Percentiles rank a stretch among this genome's conserved stretches.
These are phyloP conservation scores for Striga hermonthica DNA, from an alignment of 305 asterid species.

Conservation along the genomic window DNA sequence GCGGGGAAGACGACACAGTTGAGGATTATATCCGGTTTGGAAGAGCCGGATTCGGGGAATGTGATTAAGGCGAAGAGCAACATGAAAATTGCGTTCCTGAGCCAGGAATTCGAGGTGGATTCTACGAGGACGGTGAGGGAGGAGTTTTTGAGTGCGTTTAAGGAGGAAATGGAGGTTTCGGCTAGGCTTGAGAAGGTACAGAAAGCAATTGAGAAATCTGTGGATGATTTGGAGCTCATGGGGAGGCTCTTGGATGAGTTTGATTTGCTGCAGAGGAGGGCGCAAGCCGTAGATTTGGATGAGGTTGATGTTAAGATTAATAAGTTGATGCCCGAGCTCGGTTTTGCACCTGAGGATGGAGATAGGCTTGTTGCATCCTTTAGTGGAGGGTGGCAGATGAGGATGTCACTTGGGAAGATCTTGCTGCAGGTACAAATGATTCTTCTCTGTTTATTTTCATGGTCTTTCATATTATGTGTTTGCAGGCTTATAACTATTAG, in stretches of 20 bases:
- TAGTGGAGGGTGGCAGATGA: slow-evolving; percentile 99
- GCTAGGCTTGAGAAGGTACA: slow-evolving; percentile 89
- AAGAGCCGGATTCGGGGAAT: slow-evolving; percentile 88
- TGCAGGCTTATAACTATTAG: not conserved
- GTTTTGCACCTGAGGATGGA: slow-evolving; percentile 78
- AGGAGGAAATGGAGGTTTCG: slow-evolving; percentile 94
- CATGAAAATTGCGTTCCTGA: slow-evolving; percentile 79
- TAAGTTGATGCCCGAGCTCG: slow-evolving; percentile 92
- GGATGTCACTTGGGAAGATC: slow-evolving; percentile 97
- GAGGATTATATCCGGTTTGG: slow-evolving; percentile 86
- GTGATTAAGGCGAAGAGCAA: slow-evolving; percentile 79
- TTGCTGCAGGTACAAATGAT: slow-evolving; percentile 74
- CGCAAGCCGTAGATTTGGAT: slow-evolving; percentile 94
- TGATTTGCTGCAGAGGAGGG: slow-evolving; percentile 94
- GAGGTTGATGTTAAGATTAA: slow-evolving; percentile 82
- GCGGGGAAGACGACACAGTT: slow-evolving; percentile 96
- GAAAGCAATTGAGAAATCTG: slow-evolving; percentile 87
- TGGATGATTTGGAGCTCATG: slow-evolving; percentile 92
- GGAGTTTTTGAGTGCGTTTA: slow-evolving; percentile 85
- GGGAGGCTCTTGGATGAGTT: slow-evolving; percentile 97
- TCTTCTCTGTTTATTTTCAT: slow-evolving; percentile 7
- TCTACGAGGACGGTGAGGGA: slow-evolving; percentile 80
- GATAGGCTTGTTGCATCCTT: slow-evolving; percentile 97
- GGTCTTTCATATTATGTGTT: not conserved
- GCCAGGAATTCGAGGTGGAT: slow-evolving; percentile 87